phyloP scores from a whole-genome alignment of 345 rosid species.

The Linum lewisii region DNA sequence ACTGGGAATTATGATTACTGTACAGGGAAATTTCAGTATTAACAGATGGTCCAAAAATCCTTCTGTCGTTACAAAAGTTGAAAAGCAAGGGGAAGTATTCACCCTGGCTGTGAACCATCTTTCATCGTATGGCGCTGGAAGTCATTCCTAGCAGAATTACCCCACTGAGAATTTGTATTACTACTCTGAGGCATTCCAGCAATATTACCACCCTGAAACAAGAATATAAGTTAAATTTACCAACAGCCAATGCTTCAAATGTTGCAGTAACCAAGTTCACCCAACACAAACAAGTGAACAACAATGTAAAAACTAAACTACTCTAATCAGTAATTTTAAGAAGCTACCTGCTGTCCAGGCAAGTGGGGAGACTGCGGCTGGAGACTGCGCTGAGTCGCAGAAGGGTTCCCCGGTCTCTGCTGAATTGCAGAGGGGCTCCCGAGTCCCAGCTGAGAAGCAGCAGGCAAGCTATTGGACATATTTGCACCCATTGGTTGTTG shows the following conservation, averaged over 20 bases:
- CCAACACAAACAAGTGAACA: background rate
- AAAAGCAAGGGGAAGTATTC: slow-evolving; percentile 12
- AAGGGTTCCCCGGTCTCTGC: no score
- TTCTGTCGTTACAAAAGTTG: background rate
- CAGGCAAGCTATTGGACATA: slow-evolving; percentile 15
- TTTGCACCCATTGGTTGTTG: slow-evolving; percentile 10
- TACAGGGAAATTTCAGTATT: slow-evolving; percentile 17
- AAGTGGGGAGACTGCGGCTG: slow-evolving; percentile 20
- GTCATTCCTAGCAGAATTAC: slow-evolving; percentile 28
- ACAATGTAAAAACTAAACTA: background rate
- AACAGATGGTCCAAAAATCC: slow-evolving; percentile 11
- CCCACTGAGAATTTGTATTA: slow-evolving; percentile 23
- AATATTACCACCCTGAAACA: slow-evolving; percentile 31
- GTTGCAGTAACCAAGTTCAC: background rate
- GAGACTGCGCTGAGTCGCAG: no score
- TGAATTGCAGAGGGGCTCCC: slow-evolving; percentile 20
- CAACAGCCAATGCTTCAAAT: background rate
- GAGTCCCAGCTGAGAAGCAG: slow-evolving; percentile 21
- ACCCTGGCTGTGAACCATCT: slow-evolving; percentile 37
- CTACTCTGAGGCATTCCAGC: slow-evolving; percentile 16
- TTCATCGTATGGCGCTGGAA: slow-evolving; percentile 23
- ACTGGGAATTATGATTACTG: slow-evolving; percentile 48
- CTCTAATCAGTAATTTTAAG: background rate
- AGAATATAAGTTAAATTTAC: background rate
- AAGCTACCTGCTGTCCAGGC: slow-evolving; percentile 21